phyloP scores from a whole-genome alignment of 805 yeast species.

The Starmerella davenportii region DNA sequence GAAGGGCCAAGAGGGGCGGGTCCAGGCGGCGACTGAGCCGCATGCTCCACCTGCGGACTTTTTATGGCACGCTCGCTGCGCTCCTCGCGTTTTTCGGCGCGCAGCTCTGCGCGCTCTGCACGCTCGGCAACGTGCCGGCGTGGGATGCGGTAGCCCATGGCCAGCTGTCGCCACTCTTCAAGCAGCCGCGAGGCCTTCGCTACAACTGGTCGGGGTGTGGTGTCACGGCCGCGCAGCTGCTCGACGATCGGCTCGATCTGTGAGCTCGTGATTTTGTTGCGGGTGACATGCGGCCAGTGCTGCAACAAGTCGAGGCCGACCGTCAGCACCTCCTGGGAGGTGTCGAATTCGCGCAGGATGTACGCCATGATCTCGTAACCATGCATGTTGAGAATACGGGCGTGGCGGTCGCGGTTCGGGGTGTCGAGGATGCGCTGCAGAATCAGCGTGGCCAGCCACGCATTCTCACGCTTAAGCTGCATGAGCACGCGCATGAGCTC shows the following conservation, averaged over 20 bases:
- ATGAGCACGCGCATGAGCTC: constrained; percentile 65
- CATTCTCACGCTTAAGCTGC: constrained; percentile 28
- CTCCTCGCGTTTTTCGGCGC: too few relatives aligned
- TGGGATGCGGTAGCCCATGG: constrained; percentile 75
- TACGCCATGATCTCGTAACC: constrained; percentile 68
- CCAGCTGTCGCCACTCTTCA: constrained; percentile 51
- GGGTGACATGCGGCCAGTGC: constrained; percentile 54
- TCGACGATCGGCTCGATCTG: constrained; percentile 49
- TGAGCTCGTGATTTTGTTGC: constrained; percentile 58
- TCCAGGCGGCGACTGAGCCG: too few relatives aligned
- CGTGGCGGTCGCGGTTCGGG: constrained; percentile 33
- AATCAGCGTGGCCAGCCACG: constrained; percentile 42
- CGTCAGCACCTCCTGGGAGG: constrained; percentile 28
- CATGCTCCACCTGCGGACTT: too few relatives aligned
- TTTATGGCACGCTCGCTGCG: too few relatives aligned
- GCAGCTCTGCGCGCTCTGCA: too few relatives aligned
- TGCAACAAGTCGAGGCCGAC: constrained; percentile 40
- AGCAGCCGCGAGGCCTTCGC: constrained; percentile 31
- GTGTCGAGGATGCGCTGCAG: constrained; percentile 48
- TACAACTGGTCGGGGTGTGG: constrained; percentile 13
- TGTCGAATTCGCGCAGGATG: constrained; percentile 29
- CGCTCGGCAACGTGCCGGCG: constrained; percentile 25
- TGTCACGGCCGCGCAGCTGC: constrained; percentile 24
- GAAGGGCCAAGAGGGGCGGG: too few relatives aligned
- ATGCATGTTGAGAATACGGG: constrained; percentile 54